Evolutionary conservation across 805 yeast species (phyloP), one percentile per base, ranked within the genome.

Genomic region (Yarrowia sp.): DNA sequence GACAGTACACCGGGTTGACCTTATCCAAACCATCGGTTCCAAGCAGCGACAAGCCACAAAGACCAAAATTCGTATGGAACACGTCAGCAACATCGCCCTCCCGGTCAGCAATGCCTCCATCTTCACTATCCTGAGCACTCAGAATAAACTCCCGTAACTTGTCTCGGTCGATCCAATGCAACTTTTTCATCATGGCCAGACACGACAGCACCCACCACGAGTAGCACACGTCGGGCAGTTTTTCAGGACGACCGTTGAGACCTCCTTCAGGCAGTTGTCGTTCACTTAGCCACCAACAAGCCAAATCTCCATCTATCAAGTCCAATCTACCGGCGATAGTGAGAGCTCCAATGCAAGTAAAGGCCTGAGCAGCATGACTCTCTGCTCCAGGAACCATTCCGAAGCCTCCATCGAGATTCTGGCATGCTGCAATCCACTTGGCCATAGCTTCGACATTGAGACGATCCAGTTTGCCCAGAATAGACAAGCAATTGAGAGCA

Each of bases 121-220:
- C 79, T 8, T 82, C 84, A 0, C 74, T 74, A 74, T 93, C 97
- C 74, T 95, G 99, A 53, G 95, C 86, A 1, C 74, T 72, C 43
- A 93, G 75, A 4, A 95, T 92, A 72, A 92, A 95, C 1, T 76
- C 74, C 62, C 82, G 81, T 65, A 95, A 77, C 69, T 82, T 84
- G 4, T 76, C 80, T 33, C 79, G 80, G 71, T 90, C 87, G n/a
- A 95, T 88, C 92, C 96, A 92, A 68, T 89, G 83, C 17, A 86
- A 74, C 67, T 83, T 85, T 0, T 78, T 83, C 18, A 93, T 78
- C 41, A 90, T 86, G 0, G 88, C 82, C 65, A 92, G 76, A 2
- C 91, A 82, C 1, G 96, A 87, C 22, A 92, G 74, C 9, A 92
- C 96, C 99, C 99, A 95, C 97, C 98, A 95, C 70, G 95, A 86